Base-by-base conservation (phyloP, 495 filamentous ascomycete genomes). In the Neurospora terricola region DNA sequence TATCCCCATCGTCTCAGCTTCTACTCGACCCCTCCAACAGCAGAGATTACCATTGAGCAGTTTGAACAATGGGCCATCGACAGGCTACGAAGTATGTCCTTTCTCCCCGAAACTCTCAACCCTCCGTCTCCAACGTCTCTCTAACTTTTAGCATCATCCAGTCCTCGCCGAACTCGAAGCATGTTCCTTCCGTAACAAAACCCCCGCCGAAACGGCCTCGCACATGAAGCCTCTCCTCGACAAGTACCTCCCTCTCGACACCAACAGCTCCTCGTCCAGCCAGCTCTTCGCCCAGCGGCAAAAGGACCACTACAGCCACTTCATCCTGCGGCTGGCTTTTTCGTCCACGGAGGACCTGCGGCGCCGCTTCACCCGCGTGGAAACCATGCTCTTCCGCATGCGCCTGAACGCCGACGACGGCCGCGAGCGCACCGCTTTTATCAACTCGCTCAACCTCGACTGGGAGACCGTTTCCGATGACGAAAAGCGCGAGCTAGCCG, bases 21-120 rank as follows among this genome's bases (percentile, higher is more conserved):
- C 83, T 99, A 99, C 83, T 87, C 87, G 36, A 86, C 86, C 27
- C 94, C 96, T 38, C 96, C 96, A 0, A 97, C 94, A 2, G 91
- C 91, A 34, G 96, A 99, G 76, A 94, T 99, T 81, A 97, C 93
- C 4, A 90, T 99, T 66, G 96, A 99, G 81, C 89, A 98, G 77
- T 99, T 99, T 78, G 96, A 99, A 78, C 93, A 97, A 88, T 99
- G 96, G 96, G 96, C 95, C n/a, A 98, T 99, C 77, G 90, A 96
- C 78, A 88, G 96, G 69, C 77, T 99, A 73, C 90, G 91, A 76
- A 84, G 94, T 96, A 83, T 70, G 82, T 75, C 36, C 38, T 30
- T 12, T 42, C 23, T 38, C 21, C 39, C 12, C 38, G 14, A 5
- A 39, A 39, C 38, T 39, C 5, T 40, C 39, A 16, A 40, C 14